Base-by-base conservation (phyloP, 1,284 basidiomycete genomes). In the Puccinia polysora region DNA sequence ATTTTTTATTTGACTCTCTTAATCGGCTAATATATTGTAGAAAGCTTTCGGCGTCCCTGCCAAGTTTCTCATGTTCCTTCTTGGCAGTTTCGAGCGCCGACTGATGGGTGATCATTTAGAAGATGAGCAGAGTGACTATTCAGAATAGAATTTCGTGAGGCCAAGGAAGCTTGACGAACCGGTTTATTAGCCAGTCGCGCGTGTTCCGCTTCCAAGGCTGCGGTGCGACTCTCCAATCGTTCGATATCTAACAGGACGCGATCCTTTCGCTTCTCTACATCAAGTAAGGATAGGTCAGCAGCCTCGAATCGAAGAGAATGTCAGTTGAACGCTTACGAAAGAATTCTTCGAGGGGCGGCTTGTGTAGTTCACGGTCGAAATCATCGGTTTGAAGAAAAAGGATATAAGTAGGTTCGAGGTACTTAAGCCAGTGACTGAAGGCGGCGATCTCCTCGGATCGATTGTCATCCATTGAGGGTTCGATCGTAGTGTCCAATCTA, bases 381-480 rank as follows among this genome's bases (percentile, higher is more conserved):
- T 70, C 67, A 53, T 70, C 67, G 10, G 67, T 45, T 52, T 70
- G 55, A 28, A 70, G 58, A 28, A 70, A 70, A 6, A 58, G 36
- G 32, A 47, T 55, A 36, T 70, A 70, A 52, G 67, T 70, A 12
- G 30, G 45, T 18, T 58, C 67, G n/a, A 70, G 28, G 58, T 60
- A 70, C 2, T 34, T 20, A 18, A 70, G 49, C 67, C 67, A 70
- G 32, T 60, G 67, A 59, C 67, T 70, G 28, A 30, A 34, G 10
- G 56, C 47, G 14, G 58, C 67, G 23, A 70, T 32, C 6, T 59
- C 30, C 58, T 70, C 53, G 34, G 56, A n/a, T 23, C 30, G 25
- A 30, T n/a, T 56, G 36, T 70, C 67, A 12, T 62, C 53, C n/a
- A 40, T 18, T 25, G 58, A 60, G 7, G 58, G 55, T 49, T 70